Evolutionary conservation across 1,139 yeast species (phyloP), one percentile per base, ranked within the genome.

Genomic region (Tardiomyces digboiensis): DNA sequence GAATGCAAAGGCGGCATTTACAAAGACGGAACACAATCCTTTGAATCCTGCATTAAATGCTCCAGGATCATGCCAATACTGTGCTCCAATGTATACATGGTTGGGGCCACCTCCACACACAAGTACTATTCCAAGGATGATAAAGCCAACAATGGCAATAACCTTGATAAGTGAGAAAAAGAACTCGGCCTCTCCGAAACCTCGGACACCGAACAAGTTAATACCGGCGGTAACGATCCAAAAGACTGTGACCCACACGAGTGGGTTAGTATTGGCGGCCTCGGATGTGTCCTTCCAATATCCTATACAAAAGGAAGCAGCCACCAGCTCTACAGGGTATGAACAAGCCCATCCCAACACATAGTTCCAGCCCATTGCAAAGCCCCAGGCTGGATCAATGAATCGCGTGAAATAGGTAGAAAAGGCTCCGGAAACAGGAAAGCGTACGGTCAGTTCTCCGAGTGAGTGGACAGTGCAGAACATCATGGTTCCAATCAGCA

Each of bases 341-440:
- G 83, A 84, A 48, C 83, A 76, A 45, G 84, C 64, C 94, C 94
- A 86, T 68, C 82, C 87, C 55, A 85, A 62, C 44, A 82, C 83
- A 61, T 85, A 86, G 59, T 82, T 82, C 87, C 89, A 82, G 42
- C 88, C 84, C 54, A 81, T 22, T 2, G 54, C 54, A 60, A 82
- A 82, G 7, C 93, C 94, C 77, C 87, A 76, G 7, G 88, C 80
- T 1, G 79, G 74, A 55, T 84, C 93, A 41, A 87, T 68, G 52
- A 84, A 80, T 46, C 81, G 70, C 3, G 85, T 69, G 29, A 86
- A 78, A 58, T 80, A 82, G 48, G 83, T 78, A 39, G 82, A 75
- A 62, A 84, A 85, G 1, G 89, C 85, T 54, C 94, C 94, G 43
- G 83, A 71, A 40, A 85, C 78, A 36, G 91, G 89, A 63, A 81